Base-by-base conservation (phyloP, 371 early-diverging fungal genomes). In the Rhizoclosmatium hyalinum region DNA sequence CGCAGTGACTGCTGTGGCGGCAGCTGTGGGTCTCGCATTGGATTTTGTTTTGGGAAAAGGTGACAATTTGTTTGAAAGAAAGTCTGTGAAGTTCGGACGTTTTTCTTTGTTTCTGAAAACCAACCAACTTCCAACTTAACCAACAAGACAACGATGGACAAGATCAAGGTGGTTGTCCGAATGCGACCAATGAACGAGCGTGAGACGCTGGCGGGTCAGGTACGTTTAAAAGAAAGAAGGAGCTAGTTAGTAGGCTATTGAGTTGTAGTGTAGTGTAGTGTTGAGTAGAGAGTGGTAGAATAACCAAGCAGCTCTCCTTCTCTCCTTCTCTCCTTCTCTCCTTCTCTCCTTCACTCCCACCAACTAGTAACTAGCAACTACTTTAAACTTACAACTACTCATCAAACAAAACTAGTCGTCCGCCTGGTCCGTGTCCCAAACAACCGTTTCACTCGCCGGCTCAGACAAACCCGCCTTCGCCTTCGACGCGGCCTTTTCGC, bases 111-210 rank as follows among this genome's bases (percentile, higher is more conserved):
- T 58, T 58, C 32, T 19, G 58, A 6, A 58, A 6, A 58, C 32
- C 21, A 41, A 64, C 17, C 10, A 32, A 32, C 32, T 32, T 32
- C 0, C 32, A 32, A 32, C 32, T 32, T 32, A 0, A 1, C 32
- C 17, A 19, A 58, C 58, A 58, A 10, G 17, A 50, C 50, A 12
- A 12, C 46, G 14, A 53, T 55, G 69, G 69, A 68, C 58, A 61
- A 50, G 8, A 72, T 72, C 72, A 68, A 68, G 32, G 84, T 84
- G 41, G 79, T 70, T n/a, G 75, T 84, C 42, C 74, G 84, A n/a
- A 71, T 77, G 21, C 65, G 84, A 21, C 84, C 84, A 2, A 72
- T 84, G 10, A 80, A 79, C 56, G 74, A 77, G 57, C 60, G 75
- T 50, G 66, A 66, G 79, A 81, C 56, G 12, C n/a, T 3, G 57